Percentiles rank a stretch among this genome's conserved stretches.
These are phyloP conservation scores for Piper betle DNA, from an alignment of 164 flowering plant species.

Conservation along the genomic window DNA sequence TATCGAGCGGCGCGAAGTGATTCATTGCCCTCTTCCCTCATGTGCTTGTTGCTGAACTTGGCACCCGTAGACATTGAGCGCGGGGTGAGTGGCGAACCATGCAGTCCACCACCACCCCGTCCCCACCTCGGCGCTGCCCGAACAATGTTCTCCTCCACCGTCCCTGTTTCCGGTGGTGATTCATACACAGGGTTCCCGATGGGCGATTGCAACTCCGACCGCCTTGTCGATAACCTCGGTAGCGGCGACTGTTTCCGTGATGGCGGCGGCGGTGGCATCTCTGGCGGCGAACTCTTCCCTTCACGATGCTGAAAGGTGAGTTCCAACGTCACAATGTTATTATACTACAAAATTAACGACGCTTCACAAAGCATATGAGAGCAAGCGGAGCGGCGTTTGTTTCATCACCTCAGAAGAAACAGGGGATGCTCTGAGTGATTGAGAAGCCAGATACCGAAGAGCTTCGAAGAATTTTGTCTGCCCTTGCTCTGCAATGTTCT, in stretches of 20 bases:
- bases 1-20: conserved; percentile 6
- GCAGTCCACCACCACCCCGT: no score
- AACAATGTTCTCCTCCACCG: background rate
- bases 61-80: background rate
- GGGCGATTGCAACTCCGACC: background rate
- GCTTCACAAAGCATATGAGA: no score
- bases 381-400: no score
- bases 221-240: background rate
- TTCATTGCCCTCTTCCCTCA: background rate
- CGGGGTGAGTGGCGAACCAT: no score
- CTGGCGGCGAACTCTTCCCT: background rate
- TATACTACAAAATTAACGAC: no score
- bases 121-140: no score
- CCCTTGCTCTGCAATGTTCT: conserved; percentile 44
- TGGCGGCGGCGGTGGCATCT: no score
- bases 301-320: background rate
- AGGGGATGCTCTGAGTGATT: conserved; percentile 14
- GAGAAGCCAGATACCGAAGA: conserved; percentile 32
- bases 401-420: conserved; percentile 7
- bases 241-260: background rate
- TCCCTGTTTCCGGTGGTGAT: background rate
- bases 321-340: background rate
- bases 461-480: conserved; percentile 35
- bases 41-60: background rate
- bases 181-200: background rate